Conservation (phyloP, 306 rosid genomes). For the Dalbergia cultrata region DNA sequence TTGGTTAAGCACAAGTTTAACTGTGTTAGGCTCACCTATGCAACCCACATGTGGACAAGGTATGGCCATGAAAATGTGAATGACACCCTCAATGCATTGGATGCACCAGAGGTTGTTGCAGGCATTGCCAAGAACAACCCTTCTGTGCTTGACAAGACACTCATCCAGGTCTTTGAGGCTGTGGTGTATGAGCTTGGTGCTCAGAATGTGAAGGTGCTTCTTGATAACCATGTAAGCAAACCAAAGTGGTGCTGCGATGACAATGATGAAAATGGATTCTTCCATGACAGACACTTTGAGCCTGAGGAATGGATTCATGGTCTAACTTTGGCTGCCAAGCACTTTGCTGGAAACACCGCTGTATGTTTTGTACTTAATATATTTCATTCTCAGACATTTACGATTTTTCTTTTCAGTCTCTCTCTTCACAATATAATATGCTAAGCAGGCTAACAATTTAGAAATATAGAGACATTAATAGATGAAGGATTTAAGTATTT, state of each 20-base stretch:
- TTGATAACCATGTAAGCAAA: constrained; percentile 68
- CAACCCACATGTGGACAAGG: constrained; percentile 66
- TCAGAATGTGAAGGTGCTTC: constrained; percentile 51
- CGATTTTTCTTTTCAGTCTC: too few relatives aligned
- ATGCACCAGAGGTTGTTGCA: constrained; percentile 5
- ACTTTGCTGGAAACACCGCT: constrained; percentile 39
- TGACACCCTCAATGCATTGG: constrained; percentile 25
- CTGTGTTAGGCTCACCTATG: constrained; percentile 62
- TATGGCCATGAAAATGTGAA: neutral
- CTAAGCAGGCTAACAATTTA: too few relatives aligned
- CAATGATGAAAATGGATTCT: constrained; percentile 68
- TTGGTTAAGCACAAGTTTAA: constrained; percentile 39
- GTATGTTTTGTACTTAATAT: constrained; percentile 11
- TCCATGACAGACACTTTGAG: constrained; percentile 55
- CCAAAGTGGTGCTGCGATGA: constrained; percentile 66
- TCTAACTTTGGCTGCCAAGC: constrained; percentile 51
- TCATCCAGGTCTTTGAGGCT: constrained; percentile 42
- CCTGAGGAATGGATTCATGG: constrained; percentile 67
- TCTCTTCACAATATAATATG: too few relatives aligned
- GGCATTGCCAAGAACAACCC: constrained; percentile 54
- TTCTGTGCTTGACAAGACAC: constrained; percentile 48
- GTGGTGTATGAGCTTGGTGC: constrained; percentile 52
- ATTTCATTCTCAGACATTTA: too few relatives aligned
- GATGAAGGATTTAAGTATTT: too few relatives aligned
- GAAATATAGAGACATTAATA: too few relatives aligned